A percentile compares a stretch with the other conserved stretches of the same genome.
These are phyloP conservation scores for Pythium volutum DNA, from an alignment of 352 stramenopile genomes.

Conservation along the genomic window DNA sequence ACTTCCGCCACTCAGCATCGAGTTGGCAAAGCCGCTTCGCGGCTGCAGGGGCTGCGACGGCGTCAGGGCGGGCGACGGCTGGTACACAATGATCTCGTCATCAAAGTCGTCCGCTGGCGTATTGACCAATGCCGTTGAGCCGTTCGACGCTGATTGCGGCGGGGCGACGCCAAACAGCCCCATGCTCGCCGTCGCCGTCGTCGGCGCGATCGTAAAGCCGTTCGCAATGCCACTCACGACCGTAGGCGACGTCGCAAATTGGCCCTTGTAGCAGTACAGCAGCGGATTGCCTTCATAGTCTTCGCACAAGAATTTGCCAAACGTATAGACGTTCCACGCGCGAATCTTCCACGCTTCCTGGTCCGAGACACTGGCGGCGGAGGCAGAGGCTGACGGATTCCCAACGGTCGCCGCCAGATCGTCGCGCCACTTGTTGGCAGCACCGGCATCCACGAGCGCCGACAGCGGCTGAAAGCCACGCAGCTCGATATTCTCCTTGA, in stretches of 20 bases:
- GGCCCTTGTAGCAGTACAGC: constrained; percentile 44
- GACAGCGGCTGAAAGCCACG: constrained; percentile 60
- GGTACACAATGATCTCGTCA: constrained; percentile 85
- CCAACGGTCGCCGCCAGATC: constrained; percentile 20
- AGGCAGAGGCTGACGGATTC: not conserved
- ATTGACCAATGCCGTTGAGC: not conserved
- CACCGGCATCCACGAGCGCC: constrained; percentile 21
- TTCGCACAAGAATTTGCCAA: constrained; percentile 53
- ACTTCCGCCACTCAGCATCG: constrained; percentile 7
- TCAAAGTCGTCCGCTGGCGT: constrained; percentile 58
- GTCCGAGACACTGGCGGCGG: constrained; percentile 32
- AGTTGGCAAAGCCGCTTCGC: constrained; percentile 21
- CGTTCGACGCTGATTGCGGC: not conserved
- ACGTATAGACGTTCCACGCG: constrained; percentile 60
- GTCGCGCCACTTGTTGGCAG: constrained; percentile 28
- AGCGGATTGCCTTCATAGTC: constrained; percentile 61
- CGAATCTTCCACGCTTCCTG: constrained; percentile 47
- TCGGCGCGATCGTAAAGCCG: constrained; percentile 6
- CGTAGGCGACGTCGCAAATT: constrained; percentile 31
- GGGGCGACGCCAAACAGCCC: constrained; percentile 9
- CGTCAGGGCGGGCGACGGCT: constrained; percentile 46
- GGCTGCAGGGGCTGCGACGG: constrained; percentile 11
- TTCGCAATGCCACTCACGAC: constrained; percentile 25
- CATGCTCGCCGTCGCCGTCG: not conserved
- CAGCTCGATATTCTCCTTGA: constrained; percentile 78